A percentile compares a stretch with the other conserved stretches of the same genome.
Evolutionary conservation across 371 early-diverging fungal species (phyloP).

Genomic region (Mortierella sp.): DNA sequence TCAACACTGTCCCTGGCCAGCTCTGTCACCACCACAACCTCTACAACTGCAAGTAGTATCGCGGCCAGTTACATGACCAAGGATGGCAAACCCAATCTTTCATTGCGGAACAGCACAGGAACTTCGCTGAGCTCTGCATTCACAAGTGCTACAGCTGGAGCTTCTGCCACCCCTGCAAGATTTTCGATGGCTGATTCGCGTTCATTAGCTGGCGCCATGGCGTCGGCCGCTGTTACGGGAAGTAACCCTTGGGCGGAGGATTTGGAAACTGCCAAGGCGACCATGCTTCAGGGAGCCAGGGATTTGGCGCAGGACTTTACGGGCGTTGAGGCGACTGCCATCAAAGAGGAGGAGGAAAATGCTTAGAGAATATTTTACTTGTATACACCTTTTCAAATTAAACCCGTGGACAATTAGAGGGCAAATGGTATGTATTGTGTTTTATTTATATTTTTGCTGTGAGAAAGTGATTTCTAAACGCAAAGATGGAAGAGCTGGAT

Average conservation of each 20-base stretch:
- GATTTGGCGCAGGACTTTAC: conserved; percentile 17
- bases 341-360: conserved; percentile 28
- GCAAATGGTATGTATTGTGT: no score
- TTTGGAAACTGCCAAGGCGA: conserved; percentile 33
- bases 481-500: conserved; percentile 20
- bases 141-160: neutral
- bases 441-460: neutral
- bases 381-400: neutral
- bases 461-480: neutral
- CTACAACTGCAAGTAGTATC: neutral
- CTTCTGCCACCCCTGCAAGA: conserved; percentile 21
- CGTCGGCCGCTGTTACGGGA: conserved; percentile 5
- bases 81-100: conserved; percentile 34
- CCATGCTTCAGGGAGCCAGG: conserved; percentile 16
- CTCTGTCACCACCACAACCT: conserved; percentile 8
- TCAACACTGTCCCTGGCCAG: conserved; percentile 3
- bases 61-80: conserved; percentile 14
- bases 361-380: neutral
- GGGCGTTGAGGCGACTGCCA: conserved; percentile 14
- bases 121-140: conserved; percentile 10
- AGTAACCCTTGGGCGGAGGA: conserved; percentile 56
- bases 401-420: neutral
- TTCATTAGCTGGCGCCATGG: conserved; percentile 34
- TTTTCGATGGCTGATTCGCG: conserved; percentile 54
- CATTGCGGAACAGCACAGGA: conserved; percentile 49